Conservation (phyloP, 768 basidiomycete species). For the Phaffia tasmanica region DNA sequence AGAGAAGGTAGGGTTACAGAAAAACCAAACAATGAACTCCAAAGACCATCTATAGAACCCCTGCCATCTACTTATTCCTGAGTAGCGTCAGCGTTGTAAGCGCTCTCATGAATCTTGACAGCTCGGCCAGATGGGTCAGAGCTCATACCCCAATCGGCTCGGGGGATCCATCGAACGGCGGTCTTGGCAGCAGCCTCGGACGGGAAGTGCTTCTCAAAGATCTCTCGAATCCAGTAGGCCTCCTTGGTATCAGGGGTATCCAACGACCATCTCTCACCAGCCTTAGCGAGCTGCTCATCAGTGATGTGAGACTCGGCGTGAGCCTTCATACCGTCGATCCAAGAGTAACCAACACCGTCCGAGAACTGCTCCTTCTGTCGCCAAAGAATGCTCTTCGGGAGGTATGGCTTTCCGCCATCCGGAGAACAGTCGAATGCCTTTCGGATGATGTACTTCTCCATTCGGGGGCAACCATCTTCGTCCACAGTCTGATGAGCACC, state of each 20-base stretch:
- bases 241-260: constrained; percentile 93
- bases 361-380: constrained; percentile 99
- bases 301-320: constrained; percentile 63
- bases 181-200: constrained; percentile 74
- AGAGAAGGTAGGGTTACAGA: too few species aligned
- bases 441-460: constrained; percentile 98
- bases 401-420: constrained; percentile 66
- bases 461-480: constrained; percentile 72
- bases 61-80: constrained; percentile 2
- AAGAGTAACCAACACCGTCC: constrained; percentile 95
- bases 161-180: constrained; percentile 60
- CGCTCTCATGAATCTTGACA: constrained; percentile 89
- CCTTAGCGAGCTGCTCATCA: constrained; percentile 66
- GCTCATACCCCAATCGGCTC: constrained; percentile 44
- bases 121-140: constrained; percentile 90
- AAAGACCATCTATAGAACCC: too few species aligned
- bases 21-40: too few species aligned
- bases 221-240: constrained; percentile 81
- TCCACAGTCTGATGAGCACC: constrained; percentile 63
- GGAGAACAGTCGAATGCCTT: constrained; percentile 87
- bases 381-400: constrained; percentile 91
- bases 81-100: constrained; percentile 46
- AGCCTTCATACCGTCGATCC: constrained; percentile 96
- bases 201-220: constrained; percentile 82
- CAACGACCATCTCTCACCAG: constrained; percentile 60